Evolutionary conservation across 2,329 filamentous ascomycete species (phyloP).

Genomic region (Lecanicillium sp.): DNA sequence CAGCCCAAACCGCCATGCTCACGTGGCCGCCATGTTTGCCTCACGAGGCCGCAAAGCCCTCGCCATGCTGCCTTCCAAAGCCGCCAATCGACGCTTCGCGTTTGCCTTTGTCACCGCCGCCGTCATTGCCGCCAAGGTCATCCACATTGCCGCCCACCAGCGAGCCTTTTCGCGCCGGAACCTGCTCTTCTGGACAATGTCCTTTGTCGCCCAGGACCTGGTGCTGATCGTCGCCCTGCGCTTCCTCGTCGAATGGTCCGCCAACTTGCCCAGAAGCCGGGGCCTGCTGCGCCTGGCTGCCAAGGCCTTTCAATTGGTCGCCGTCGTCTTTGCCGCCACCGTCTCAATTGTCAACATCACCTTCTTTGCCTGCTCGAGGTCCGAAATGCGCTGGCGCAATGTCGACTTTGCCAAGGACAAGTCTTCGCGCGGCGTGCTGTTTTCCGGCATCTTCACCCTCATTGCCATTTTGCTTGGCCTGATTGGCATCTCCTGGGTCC

Average conservation of each 20-base stretch:
- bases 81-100: constrained; percentile 4
- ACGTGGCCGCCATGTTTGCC: constrained; percentile 1
- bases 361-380: constrained; percentile 21
- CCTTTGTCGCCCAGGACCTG: constrained; percentile 7
- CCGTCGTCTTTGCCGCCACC: not conserved
- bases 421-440: constrained; percentile 15
- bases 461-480: constrained; percentile 9
- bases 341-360: constrained; percentile 15
- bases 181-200: constrained; percentile 7
- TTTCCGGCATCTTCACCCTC: constrained; percentile 17
- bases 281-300: not conserved
- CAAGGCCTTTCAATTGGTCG: not conserved
- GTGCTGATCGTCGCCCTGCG: constrained; percentile 4
- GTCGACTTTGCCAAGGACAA: constrained; percentile 17
- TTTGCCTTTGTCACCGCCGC: constrained; percentile 7
- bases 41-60: constrained; percentile 4
- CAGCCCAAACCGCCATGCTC: too few species aligned
- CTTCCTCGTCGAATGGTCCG: constrained; percentile 2
- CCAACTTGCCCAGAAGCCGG: not conserved
- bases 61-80: not conserved
- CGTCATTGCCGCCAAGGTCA: constrained; percentile 7
- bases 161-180: constrained; percentile 3
- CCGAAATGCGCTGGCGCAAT: constrained; percentile 21
- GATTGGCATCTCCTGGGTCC: constrained; percentile 11
- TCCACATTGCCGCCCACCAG: constrained; percentile 5